Percentiles rank a stretch among this genome's conserved stretches.
Conservation (phyloP, 257 asterid species). For the Solanum neorickii region DNA sequence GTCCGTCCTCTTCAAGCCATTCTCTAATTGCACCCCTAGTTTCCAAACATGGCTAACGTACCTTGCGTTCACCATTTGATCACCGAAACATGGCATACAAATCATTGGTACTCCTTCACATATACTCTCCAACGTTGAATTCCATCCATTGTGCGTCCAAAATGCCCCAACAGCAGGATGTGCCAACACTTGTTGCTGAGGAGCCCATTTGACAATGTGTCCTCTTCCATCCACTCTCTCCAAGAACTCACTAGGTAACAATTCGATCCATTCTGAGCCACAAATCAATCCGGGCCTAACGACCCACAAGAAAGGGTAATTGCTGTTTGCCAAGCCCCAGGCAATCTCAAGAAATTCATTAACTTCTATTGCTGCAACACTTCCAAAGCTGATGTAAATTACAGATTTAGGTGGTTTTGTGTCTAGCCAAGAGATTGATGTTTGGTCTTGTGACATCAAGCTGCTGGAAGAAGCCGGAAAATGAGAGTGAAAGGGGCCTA, state of each 20-base stretch:
- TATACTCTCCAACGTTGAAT: constrained; percentile 8
- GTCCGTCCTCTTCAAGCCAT: background rate
- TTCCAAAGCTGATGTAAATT: constrained; percentile 35
- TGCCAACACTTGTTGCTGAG: constrained; percentile 6
- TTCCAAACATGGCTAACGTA: constrained; percentile 11
- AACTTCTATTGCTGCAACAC: constrained; percentile 14
- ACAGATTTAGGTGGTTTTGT: constrained; percentile 22
- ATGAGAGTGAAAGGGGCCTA: constrained; percentile 42
- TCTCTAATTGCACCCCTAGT: constrained; percentile 12
- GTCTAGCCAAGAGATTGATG: constrained; percentile 38
- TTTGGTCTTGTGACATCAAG: constrained; percentile 16
- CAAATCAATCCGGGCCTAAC: constrained; percentile 17
- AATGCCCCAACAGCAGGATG: constrained; percentile 14
- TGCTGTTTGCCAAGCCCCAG: constrained; percentile 16
- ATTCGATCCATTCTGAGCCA: constrained; percentile 1
- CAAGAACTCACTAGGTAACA: constrained; percentile 10
- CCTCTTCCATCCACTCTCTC: constrained; percentile 1
- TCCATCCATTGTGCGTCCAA: constrained; percentile 12
- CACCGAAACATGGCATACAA: constrained; percentile 11
- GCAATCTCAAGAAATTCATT: constrained; percentile 24
- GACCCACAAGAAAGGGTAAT: constrained; percentile 36
- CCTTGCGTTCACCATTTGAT: constrained; percentile 13
- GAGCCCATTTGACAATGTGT: constrained; percentile 4
- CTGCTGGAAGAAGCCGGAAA: constrained; percentile 13
- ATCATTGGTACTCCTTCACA: constrained; percentile 11